phyloP scores from a whole-genome alignment of 2,329 filamentous ascomycete genomes.

The Penicillium sclerotiorum region DNA sequence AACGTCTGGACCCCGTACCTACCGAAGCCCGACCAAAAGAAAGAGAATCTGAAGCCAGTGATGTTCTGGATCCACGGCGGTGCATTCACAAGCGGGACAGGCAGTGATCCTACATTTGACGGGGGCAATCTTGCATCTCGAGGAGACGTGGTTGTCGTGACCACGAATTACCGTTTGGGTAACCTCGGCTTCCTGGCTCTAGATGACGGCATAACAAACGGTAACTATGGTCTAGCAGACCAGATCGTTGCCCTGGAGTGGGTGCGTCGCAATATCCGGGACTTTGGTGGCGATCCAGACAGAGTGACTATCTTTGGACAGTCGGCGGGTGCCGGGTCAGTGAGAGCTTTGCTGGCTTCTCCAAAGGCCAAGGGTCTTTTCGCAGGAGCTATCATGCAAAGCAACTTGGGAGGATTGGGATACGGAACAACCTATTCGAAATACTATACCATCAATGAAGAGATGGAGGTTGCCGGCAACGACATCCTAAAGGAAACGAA shows the following conservation, averaged over 20 bases:
- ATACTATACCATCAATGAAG: conserved; percentile 60
- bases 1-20: conserved; percentile 50
- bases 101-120: conserved; percentile 44
- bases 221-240: conserved; percentile 57
- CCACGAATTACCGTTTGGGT: conserved; percentile 62
- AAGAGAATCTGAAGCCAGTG: conserved; percentile 49
- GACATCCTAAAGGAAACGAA: conserved; percentile 55
- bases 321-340: conserved; percentile 59
- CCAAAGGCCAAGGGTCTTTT: conserved; percentile 21
- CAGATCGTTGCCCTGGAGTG: conserved; percentile 55
- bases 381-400: conserved; percentile 26
- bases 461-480: conserved; percentile 53
- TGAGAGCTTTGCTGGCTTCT: conserved; percentile 52
- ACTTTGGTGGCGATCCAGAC: conserved; percentile 53
- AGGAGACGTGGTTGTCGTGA: conserved; percentile 62
- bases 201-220: conserved; percentile 57
- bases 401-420: conserved; percentile 59
- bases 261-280: conserved; percentile 49
- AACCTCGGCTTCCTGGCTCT: conserved; percentile 63
- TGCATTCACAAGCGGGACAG: conserved; percentile 56
- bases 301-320: conserved; percentile 52
- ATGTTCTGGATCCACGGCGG: conserved; percentile 60
- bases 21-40: conserved; percentile 32
- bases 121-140: conserved; percentile 61
- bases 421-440: conserved; percentile 62